These are phyloP conservation scores for Trematosphaeria pertusa DNA, from an alignment of 2,329 filamentous ascomycete genomes.

Conservation along the genomic window DNA sequence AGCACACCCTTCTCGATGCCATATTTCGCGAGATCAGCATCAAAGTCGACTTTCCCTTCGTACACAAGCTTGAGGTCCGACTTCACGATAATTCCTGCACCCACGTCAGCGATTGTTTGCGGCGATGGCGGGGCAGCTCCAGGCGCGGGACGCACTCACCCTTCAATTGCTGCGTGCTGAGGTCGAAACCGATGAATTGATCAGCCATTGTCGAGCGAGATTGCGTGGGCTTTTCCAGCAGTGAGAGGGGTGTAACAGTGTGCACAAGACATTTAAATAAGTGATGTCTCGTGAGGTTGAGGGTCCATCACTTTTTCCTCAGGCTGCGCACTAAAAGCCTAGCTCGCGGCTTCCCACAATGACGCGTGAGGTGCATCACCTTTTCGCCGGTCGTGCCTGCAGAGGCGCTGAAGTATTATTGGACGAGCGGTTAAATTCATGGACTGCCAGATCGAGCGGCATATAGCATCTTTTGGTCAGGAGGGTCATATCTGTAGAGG, in stretches of 20 bases:
- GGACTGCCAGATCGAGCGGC: slow-evolving; percentile 7
- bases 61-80: slow-evolving; percentile 81
- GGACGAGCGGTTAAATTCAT: slow-evolving; percentile 34
- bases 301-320: slow-evolving; percentile 17
- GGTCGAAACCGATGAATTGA: slow-evolving; percentile 90
- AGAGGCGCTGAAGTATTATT: slow-evolving; percentile 24
- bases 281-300: slow-evolving; percentile 24
- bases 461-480: slow-evolving; percentile 4
- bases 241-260: neutral
- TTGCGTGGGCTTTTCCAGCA: too few relatives aligned
- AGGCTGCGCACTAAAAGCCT: slow-evolving; percentile 19
- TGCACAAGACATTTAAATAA: slow-evolving; percentile 19
- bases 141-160: slow-evolving; percentile 59
- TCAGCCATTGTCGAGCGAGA: slow-evolving; percentile 46
- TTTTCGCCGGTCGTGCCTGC: slow-evolving; percentile 44
- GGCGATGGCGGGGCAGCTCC: slow-evolving; percentile 39
- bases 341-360: slow-evolving; percentile 16
- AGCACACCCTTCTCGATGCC: slow-evolving; percentile 87
- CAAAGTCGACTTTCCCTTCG: slow-evolving; percentile 94
- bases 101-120: slow-evolving; percentile 1
- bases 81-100: slow-evolving; percentile 78
- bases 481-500: too few relatives aligned
- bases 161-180: slow-evolving; percentile 97
- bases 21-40: slow-evolving; percentile 76
- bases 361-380: slow-evolving; percentile 26